Conservation (phyloP, 2,329 filamentous ascomycete genomes). For the Nemania abortiva region DNA sequence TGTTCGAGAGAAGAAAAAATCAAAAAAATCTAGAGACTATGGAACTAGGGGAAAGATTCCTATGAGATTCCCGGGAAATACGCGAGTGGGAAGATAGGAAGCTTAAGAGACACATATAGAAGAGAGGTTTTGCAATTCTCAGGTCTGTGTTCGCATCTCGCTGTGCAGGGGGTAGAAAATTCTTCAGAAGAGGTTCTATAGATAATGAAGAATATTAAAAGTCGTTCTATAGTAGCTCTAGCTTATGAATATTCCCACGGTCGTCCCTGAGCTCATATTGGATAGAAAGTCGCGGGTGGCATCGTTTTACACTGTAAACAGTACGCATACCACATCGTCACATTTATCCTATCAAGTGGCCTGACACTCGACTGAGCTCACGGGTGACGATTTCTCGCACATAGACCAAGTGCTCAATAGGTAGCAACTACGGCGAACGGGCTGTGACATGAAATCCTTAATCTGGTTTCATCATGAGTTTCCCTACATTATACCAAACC, state of each 20-base stretch:
- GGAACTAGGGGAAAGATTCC: neutral
- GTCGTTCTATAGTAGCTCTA: constrained; percentile 3
- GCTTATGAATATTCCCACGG: neutral
- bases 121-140: neutral
- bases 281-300: neutral
- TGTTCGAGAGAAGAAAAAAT: too few species aligned
- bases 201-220: neutral
- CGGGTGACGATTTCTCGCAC: neutral
- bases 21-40: too few species aligned
- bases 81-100: neutral
- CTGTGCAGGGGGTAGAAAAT: neutral
- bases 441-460: neutral
- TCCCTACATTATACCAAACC: neutral
- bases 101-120: neutral
- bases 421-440: neutral
- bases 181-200: neutral
- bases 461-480: neutral
- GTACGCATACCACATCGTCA: neutral
- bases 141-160: neutral
- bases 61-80: neutral
- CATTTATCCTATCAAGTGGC: neutral
- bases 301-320: neutral
- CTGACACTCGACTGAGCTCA: neutral
- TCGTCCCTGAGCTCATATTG: neutral
- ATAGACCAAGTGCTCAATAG: neutral